phyloP scores from a whole-genome alignment of 352 stramenopile species.

The Aphanomyces astaci region DNA sequence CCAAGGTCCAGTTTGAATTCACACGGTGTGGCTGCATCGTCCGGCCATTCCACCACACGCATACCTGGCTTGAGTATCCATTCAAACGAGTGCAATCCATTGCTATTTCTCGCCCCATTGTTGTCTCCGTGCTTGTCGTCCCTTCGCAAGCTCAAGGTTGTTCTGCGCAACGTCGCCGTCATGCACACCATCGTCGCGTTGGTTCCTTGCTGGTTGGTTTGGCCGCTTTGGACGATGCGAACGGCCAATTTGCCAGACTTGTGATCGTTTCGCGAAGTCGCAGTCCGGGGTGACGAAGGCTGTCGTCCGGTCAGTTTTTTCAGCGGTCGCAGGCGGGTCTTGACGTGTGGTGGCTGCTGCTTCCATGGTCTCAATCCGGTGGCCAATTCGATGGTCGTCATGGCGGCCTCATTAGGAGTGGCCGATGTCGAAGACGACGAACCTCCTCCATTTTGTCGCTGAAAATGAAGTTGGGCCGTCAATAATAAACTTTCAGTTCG shows the following conservation, averaged over 20 bases:
- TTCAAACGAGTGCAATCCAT: not conserved
- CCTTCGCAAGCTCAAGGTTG: not conserved
- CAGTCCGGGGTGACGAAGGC: not conserved
- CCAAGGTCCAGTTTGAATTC: not conserved
- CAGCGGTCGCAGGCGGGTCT: not conserved
- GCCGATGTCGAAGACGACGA: no score
- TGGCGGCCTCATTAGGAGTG: no score
- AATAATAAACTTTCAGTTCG: no score
- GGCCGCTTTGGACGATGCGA: no score
- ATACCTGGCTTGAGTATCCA: not conserved
- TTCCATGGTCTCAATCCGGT: not conserved
- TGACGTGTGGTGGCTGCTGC: not conserved
- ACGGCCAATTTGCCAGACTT: slow-evolving; percentile 4
- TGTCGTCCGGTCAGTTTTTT: not conserved
- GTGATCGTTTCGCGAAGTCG: not conserved
- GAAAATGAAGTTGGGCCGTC: no score
- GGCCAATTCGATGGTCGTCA: not conserved
- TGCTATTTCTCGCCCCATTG: no score
- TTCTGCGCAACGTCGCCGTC: not conserved
- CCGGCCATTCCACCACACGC: not conserved
- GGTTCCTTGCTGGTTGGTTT: not conserved
- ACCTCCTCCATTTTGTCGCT: no score
- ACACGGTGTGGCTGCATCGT: not conserved
- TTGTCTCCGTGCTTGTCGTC: not conserved
- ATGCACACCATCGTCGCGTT: not conserved